Percentiles rank a stretch among this genome's conserved stretches.
These are phyloP conservation scores for Onygena corvina DNA, from an alignment of 2,329 filamentous ascomycete species.

Conservation along the genomic window DNA sequence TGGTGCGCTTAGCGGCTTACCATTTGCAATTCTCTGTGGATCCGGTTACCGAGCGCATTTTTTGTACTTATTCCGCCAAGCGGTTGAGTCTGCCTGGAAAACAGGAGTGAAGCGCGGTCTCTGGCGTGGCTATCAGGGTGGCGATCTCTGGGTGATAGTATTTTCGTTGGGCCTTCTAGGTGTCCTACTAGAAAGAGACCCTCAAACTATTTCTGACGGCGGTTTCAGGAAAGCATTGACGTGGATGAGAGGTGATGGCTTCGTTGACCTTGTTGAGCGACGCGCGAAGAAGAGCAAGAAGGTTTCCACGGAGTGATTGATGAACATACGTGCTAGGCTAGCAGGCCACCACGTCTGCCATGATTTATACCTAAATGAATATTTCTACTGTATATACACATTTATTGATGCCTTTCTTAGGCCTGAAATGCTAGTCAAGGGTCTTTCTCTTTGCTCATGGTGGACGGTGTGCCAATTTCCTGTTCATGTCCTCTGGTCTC, in stretches of 20 bases:
- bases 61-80: conserved; percentile 65
- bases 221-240: conserved; percentile 60
- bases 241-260: conserved; percentile 64
- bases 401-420: too few species aligned
- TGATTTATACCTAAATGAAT: too few species aligned
- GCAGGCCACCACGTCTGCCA: neutral
- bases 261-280: conserved; percentile 51
- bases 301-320: conserved; percentile 9
- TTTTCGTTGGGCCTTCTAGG: conserved; percentile 66
- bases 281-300: conserved; percentile 29
- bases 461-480: too few species aligned
- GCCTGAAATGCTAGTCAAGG: too few species aligned
- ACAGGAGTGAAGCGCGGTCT: conserved; percentile 81
- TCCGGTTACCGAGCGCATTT: conserved; percentile 48
- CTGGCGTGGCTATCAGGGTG: conserved; percentile 72
- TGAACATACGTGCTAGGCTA: neutral
- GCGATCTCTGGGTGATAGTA: conserved; percentile 76
- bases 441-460: too few species aligned
- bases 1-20: conserved; percentile 67
- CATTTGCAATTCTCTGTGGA: conserved; percentile 58
- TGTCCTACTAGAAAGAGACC: conserved; percentile 61
- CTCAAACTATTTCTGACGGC: conserved; percentile 53
- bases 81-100: conserved; percentile 77
- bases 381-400: too few species aligned
- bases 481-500: too few species aligned